Evolutionary conservation across 805 yeast genomes (phyloP).

Genomic region (Starmera caribaea): DNA sequence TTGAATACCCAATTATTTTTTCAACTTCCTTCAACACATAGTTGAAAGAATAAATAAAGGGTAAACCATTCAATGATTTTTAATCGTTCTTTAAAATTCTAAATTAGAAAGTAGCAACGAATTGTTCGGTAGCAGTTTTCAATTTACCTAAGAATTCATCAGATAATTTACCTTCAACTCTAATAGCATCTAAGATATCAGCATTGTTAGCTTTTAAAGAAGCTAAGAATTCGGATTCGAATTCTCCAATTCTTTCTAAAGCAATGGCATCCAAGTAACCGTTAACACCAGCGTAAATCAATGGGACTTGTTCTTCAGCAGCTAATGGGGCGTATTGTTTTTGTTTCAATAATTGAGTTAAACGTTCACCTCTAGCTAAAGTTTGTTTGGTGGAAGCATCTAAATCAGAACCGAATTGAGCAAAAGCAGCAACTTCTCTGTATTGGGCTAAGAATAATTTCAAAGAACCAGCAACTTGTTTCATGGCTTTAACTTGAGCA

Average conservation of each 20-base stretch:
- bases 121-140: constrained; percentile 86
- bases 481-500: constrained; percentile 99
- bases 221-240: constrained; percentile 87
- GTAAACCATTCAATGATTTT: background rate
- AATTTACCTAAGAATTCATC: constrained; percentile 79
- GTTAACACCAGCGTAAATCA: constrained; percentile 99
- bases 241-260: constrained; percentile 77
- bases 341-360: constrained; percentile 97
- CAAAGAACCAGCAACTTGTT: constrained; percentile 99
- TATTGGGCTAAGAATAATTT: constrained; percentile 99
- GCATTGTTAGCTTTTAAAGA: constrained; percentile 86
- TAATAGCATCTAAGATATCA: constrained; percentile 75
- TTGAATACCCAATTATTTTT: too few species aligned
- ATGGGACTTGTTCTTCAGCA: constrained; percentile 98
- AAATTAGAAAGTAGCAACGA: constrained; percentile 76
- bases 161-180: constrained; percentile 82
- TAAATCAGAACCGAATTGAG: constrained; percentile 99
- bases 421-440: constrained; percentile 99
- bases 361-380: constrained; percentile 99
- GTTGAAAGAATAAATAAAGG: background rate
- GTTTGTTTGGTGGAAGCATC: constrained; percentile 99
- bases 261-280: constrained; percentile 92
- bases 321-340: constrained; percentile 94
- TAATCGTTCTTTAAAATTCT: background rate
- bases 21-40: too few species aligned